Percentiles rank a stretch among this genome's conserved stretches.
phyloP scores from a whole-genome alignment of 2,329 filamentous ascomycete genomes.

The Myrmaecium sp. region DNA sequence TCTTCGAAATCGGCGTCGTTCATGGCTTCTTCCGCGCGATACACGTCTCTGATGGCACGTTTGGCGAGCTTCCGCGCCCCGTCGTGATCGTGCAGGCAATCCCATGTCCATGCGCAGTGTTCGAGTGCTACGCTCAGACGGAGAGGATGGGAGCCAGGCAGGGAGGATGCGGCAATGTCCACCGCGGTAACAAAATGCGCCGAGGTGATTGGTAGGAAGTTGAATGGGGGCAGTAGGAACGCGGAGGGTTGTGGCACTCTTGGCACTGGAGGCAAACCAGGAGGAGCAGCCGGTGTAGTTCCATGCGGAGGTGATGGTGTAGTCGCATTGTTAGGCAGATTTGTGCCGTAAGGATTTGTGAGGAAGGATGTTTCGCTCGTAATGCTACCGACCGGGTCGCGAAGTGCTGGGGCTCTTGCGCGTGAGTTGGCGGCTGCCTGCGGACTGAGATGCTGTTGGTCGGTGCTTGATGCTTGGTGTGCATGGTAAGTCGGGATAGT shows the following conservation, averaged over 20 bases:
- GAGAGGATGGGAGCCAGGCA: slow-evolving; percentile 80
- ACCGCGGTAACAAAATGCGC: slow-evolving; percentile 67
- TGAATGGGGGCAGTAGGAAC: slow-evolving; percentile 61
- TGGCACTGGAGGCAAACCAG: slow-evolving; percentile 25
- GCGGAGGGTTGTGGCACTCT: slow-evolving; percentile 36
- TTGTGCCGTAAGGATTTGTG: slow-evolving; percentile 30
- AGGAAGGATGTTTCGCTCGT: slow-evolving; percentile 33
- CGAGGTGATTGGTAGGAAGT: slow-evolving; percentile 73
- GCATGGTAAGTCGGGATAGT: slow-evolving; percentile 3
- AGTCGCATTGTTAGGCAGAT: slow-evolving; percentile 16
- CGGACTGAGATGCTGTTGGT: background rate
- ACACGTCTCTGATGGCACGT: slow-evolving; percentile 75
- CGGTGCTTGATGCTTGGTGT: slow-evolving; percentile 3
- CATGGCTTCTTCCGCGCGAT: slow-evolving; percentile 80
- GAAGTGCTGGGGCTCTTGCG: slow-evolving; percentile 22
- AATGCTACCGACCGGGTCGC: slow-evolving; percentile 31
- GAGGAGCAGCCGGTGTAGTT: slow-evolving; percentile 18
- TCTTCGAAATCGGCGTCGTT: slow-evolving; percentile 92
- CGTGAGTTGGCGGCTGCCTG: no score
- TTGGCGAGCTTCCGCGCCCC: slow-evolving; percentile 62
- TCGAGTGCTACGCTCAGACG: slow-evolving; percentile 83
- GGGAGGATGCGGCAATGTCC: slow-evolving; percentile 52
- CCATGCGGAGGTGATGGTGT: slow-evolving; percentile 22
- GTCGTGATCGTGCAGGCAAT: slow-evolving; percentile 71
- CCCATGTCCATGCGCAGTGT: slow-evolving; percentile 83